Evolutionary conservation across 257 asterid species (phyloP).

Genomic region (Petunia secreta): DNA sequence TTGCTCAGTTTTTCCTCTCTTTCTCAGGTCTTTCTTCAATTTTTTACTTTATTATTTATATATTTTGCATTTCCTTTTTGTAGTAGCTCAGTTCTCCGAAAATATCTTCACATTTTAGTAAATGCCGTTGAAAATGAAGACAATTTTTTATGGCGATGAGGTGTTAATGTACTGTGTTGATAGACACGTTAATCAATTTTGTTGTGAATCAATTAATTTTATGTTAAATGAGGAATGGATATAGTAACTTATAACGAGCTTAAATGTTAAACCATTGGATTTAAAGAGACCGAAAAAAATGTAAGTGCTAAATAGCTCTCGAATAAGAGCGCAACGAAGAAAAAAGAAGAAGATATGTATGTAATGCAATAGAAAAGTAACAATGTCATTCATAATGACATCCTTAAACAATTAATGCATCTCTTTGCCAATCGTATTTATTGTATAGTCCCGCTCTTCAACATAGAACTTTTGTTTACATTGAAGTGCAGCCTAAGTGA

Average conservation of each 20-base stretch:
- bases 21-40: constrained; percentile 50
- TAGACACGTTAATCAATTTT: background rate
- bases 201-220: background rate
- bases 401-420: no score
- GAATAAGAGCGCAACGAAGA: no score
- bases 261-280: background rate
- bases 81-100: background rate
- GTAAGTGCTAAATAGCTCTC: no score
- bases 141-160: background rate
- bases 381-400: no score
- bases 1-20: constrained; percentile 44
- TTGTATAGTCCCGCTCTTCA: no score
- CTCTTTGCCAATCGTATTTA: no score
- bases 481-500: no score
- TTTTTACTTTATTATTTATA: background rate
- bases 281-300: background rate
- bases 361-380: no score
- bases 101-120: background rate
- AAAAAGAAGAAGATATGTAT: no score
- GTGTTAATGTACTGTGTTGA: constrained; percentile 1
- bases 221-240: background rate
- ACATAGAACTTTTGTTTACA: no score
- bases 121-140: background rate
- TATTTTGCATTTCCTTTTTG: background rate
- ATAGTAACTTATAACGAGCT: background rate